Evolutionary conservation across 495 filamentous ascomycete genomes (phyloP).

Genomic region (Hypoxylon subgilvum): DNA sequence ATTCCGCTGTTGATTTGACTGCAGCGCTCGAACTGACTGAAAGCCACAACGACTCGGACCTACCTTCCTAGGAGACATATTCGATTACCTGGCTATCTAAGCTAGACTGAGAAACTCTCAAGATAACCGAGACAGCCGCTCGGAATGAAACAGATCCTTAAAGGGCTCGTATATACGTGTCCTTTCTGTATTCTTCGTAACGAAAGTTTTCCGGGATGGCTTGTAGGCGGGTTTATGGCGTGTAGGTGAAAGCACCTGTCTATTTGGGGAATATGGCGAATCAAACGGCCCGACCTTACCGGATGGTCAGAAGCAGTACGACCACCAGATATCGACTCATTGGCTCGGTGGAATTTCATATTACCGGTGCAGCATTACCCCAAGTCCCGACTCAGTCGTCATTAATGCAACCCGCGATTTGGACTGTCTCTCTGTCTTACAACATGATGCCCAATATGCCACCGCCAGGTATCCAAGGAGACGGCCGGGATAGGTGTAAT

Average conservation of each 20-base stretch:
- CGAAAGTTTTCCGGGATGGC: constrained; percentile 28
- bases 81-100: background rate
- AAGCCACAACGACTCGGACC: background rate
- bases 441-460: constrained; percentile 22
- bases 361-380: constrained; percentile 23
- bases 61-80: no score
- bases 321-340: constrained; percentile 31
- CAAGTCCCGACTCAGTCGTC: constrained; percentile 21
- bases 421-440: constrained; percentile 8
- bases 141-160: background rate
- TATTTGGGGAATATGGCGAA: constrained; percentile 18
- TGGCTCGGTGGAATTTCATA: constrained; percentile 32
- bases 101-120: background rate
- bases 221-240: background rate
- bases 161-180: background rate
- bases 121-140: constrained; percentile 21
- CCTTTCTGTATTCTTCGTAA: background rate
- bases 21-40: constrained; percentile 4
- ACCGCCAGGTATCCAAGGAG: constrained; percentile 21
- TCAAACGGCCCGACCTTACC: constrained; percentile 31
- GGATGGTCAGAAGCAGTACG: constrained; percentile 33
- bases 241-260: constrained; percentile 18
- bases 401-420: constrained; percentile 21
- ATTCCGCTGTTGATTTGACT: constrained; percentile 15
- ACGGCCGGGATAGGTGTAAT: constrained; percentile 20